Percentiles rank a stretch among this genome's conserved stretches.
Evolutionary conservation across 257 asterid species (phyloP).

Genomic region (Linaria vulgaris): DNA sequence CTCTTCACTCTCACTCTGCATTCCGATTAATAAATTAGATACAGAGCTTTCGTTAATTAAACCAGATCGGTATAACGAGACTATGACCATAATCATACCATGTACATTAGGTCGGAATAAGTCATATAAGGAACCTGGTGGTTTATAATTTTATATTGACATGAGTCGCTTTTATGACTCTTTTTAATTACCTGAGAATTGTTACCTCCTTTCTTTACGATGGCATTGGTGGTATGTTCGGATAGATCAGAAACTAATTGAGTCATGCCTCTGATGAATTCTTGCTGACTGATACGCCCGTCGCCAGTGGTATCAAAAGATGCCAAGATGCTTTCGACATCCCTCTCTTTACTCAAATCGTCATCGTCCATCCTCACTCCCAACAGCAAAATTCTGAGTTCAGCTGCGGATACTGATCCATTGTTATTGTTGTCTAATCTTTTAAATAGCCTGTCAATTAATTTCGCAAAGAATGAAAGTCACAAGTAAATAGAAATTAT

Average conservation of each 20-base stretch:
- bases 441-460: constrained; percentile 46
- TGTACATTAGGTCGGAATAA: too few relatives aligned
- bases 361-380: constrained; percentile 44
- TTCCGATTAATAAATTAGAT: constrained; percentile 14
- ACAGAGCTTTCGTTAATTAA: too few relatives aligned
- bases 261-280: constrained; percentile 46
- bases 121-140: too few relatives aligned
- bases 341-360: constrained; percentile 42
- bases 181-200: constrained; percentile 30
- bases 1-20: constrained; percentile 29
- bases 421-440: constrained; percentile 38
- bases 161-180: too few relatives aligned
- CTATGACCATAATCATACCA: too few relatives aligned
- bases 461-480: too few relatives aligned
- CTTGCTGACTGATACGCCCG: constrained; percentile 39
- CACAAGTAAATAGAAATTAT: constrained; percentile 9
- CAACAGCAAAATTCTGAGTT: constrained; percentile 52
- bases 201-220: background rate
- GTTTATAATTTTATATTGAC: too few relatives aligned
- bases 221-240: constrained; percentile 26
- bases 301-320: constrained; percentile 46
- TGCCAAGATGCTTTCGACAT: constrained; percentile 44
- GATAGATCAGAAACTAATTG: constrained; percentile 27
- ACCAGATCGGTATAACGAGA: background rate
- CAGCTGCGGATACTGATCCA: constrained; percentile 44